Evolutionary conservation across 805 yeast species (phyloP).

Genomic region (Cyberlindnera galapagoensis): DNA sequence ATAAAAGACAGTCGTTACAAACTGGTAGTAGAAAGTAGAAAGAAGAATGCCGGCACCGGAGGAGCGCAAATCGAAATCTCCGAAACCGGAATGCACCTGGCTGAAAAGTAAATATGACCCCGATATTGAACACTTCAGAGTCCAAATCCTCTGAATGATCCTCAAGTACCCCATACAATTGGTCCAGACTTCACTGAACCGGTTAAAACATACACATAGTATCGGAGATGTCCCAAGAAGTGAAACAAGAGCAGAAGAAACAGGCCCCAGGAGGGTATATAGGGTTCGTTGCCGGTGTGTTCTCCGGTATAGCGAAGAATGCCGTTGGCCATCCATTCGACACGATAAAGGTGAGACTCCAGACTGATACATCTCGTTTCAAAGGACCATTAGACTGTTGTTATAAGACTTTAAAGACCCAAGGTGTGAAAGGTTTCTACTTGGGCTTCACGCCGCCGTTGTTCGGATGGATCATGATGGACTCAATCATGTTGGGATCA

Average conservation of each 20-base stretch:
- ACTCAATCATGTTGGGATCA: slow-evolving; percentile 84
- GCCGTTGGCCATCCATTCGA: slow-evolving; percentile 93
- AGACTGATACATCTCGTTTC: slow-evolving; percentile 67
- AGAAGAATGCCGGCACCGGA: too few species aligned
- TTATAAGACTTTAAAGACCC: slow-evolving; percentile 59
- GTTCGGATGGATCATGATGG: slow-evolving; percentile 93
- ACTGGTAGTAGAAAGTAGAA: too few species aligned
- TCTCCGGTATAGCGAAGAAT: slow-evolving; percentile 81
- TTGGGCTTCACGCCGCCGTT: slow-evolving; percentile 92
- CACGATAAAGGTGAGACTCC: slow-evolving; percentile 81
- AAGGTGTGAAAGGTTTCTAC: slow-evolving; percentile 75
- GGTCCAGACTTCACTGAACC: too few species aligned
- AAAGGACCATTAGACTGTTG: slow-evolving; percentile 82
- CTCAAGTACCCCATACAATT: too few species aligned
- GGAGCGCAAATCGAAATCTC: too few species aligned
- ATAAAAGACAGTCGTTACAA: too few species aligned
- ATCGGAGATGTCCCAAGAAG: not conserved
- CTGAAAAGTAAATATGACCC: too few species aligned
- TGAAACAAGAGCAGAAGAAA: not conserved
- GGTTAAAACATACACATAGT: too few species aligned
- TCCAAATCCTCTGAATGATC: too few species aligned
- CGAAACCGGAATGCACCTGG: too few species aligned
- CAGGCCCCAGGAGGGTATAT: slow-evolving; percentile 29
- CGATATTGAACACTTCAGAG: too few species aligned
- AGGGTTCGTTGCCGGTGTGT: slow-evolving; percentile 86